Evolutionary conservation across 202 grass and related monocot species (phyloP).

Genomic region (Carex arenaria): DNA sequence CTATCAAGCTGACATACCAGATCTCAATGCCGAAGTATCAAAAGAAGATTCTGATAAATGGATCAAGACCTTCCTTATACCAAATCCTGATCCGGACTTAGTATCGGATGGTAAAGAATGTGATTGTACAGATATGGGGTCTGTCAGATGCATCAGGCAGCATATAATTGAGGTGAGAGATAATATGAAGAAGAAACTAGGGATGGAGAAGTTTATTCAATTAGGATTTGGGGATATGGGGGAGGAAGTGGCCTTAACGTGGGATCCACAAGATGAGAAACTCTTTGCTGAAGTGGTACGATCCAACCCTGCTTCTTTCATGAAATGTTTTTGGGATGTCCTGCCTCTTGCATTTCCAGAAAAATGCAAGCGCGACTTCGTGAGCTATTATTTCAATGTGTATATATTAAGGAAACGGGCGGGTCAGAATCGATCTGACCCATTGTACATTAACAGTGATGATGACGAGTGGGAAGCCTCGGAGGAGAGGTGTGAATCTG

Average conservation of each 20-base stretch:
- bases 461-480: constrained; percentile 71
- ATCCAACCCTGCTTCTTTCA: constrained; percentile 51
- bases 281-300: constrained; percentile 76
- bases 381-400: constrained; percentile 89
- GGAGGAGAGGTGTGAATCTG: constrained; percentile 28
- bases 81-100: constrained; percentile 34
- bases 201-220: constrained; percentile 43
- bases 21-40: constrained; percentile 26
- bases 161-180: constrained; percentile 68
- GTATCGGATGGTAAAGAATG: constrained; percentile 39
- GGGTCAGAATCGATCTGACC: constrained; percentile 72
- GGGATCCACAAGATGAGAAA: constrained; percentile 68
- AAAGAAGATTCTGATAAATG: constrained; percentile 50
- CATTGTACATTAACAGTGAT: constrained; percentile 70
- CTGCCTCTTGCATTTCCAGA: constrained; percentile 58
- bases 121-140: constrained; percentile 55
- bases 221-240: constrained; percentile 81
- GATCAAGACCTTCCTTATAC: constrained; percentile 39
- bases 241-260: constrained; percentile 63
- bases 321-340: constrained; percentile 73
- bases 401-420: constrained; percentile 85
- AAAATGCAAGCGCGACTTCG: constrained; percentile 52
- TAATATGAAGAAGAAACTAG: constrained; percentile 45
- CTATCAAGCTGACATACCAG: constrained; percentile 71
- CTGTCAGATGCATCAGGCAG: constrained; percentile 64